Conservation (phyloP, 2,329 filamentous ascomycete species). For the Venturia effusa region DNA sequence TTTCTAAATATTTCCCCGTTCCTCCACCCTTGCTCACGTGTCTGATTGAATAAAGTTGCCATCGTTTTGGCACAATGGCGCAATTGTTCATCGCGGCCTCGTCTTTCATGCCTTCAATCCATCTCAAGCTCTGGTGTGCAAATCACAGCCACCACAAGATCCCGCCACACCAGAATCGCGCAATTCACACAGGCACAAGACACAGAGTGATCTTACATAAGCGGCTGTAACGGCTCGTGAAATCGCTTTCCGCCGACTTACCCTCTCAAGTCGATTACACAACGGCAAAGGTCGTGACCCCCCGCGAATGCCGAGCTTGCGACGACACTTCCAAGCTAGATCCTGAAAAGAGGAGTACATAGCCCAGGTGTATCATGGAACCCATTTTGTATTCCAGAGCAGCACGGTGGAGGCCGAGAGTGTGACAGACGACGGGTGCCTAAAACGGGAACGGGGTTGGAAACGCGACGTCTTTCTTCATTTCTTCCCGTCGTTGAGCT, state of each 20-base stretch:
- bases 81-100: no score
- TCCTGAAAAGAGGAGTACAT: no score
- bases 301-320: no score
- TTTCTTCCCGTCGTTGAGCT: no score
- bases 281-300: background rate
- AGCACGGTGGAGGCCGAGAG: background rate
- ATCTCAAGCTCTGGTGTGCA: no score
- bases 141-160: background rate
- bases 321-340: no score
- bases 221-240: no score
- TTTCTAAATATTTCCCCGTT: background rate
- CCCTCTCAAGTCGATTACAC: background rate
- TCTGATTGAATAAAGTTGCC: background rate
- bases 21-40: background rate
- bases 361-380: no score
- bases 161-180: background rate
- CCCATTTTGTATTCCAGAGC: background rate
- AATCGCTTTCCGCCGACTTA: no score
- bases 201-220: no score
- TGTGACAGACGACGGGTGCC: background rate
- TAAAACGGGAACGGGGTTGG: background rate
- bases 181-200: background rate
- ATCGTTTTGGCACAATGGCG: no score
- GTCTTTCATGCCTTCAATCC: no score
- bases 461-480: background rate